Evolutionary conservation across 192 early-diverging fungal genomes (phyloP), one percentile per base, ranked within the genome.

Genomic region (Coemansia sp.): DNA sequence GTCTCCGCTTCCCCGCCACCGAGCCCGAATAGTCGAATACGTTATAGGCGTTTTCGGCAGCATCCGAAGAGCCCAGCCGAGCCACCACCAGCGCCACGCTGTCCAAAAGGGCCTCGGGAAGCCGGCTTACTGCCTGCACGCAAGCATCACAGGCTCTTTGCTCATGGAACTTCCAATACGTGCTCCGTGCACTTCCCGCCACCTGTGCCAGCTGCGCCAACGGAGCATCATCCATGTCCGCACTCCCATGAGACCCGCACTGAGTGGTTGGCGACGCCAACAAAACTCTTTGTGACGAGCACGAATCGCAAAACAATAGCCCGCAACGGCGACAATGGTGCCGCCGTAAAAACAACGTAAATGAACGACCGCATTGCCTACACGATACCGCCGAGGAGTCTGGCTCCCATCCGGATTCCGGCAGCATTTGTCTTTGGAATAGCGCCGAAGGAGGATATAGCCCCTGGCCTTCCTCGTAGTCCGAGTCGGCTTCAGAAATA

Each of bases 321-420:
- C 93, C 93, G 81, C 93, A 96, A 20, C 89, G 88, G 44, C 94
- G 82, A 67, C 94, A 97, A 68, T 97, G 94, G 61, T 95, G 94
- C 48, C 92, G 81, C 47, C 94, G 72, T 35, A 88, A 50, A 48
- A 86, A 90, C 16, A 97, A 57, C 0, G 83, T 82, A 66, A 97
- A 97, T 13, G 81, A 79, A 16, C 74, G 63, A 8, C 59, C 63
- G 59, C 93, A 95, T 19, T 79, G 69, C 20, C 81, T 78, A 68
- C 94, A 97, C 2, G 80, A 61, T 0, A 66, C 65, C 0, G 86
- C 87, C 11, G 86, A 81, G 12, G 83, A 68, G 63, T 93, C 91
- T 0, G 81, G 76, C 62, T 94, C 90, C 94, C 94, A 97, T 5
- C 73, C 79, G 5, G 73, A 60, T 19, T 76, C 79, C 2, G 66